phyloP scores from a whole-genome alignment of 1,139 yeast genomes.

The Blastobotrys capitulatus region DNA sequence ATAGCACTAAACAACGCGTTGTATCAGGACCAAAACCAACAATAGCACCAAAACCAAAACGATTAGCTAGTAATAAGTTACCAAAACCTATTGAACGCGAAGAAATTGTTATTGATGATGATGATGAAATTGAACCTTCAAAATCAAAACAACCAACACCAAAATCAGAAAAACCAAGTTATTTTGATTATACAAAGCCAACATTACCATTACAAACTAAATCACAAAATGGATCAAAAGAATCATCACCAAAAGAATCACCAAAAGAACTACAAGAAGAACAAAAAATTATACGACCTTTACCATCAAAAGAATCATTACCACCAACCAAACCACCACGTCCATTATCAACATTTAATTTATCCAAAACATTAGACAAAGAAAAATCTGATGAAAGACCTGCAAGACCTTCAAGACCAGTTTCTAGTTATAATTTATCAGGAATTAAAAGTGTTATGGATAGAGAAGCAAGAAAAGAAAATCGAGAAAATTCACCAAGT shows the following conservation, averaged over 20 bases:
- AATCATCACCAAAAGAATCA: not conserved
- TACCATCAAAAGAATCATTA: not conserved
- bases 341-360: not conserved
- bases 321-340: not conserved
- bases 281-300: too few species aligned
- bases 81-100: not conserved
- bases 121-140: not conserved
- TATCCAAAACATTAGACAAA: too few species aligned
- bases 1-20: slow-evolving; percentile 1
- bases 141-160: too few species aligned
- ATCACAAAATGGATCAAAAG: too few species aligned
- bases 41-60: slow-evolving; percentile 16
- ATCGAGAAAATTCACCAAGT: not conserved
- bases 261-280: not conserved
- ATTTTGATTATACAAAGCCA: too few species aligned
- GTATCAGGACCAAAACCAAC: slow-evolving; percentile 15
- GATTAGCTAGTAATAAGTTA: not conserved
- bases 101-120: not conserved
- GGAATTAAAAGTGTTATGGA: not conserved
- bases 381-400: not conserved
- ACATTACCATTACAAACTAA: not conserved
- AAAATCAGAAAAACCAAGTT: too few species aligned
- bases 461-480: not conserved
- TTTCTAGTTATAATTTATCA: not conserved
- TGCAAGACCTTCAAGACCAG: not conserved